Base-by-base conservation (phyloP, 2,329 filamentous ascomycete genomes). In the Chaetomium strumarium region DNA sequence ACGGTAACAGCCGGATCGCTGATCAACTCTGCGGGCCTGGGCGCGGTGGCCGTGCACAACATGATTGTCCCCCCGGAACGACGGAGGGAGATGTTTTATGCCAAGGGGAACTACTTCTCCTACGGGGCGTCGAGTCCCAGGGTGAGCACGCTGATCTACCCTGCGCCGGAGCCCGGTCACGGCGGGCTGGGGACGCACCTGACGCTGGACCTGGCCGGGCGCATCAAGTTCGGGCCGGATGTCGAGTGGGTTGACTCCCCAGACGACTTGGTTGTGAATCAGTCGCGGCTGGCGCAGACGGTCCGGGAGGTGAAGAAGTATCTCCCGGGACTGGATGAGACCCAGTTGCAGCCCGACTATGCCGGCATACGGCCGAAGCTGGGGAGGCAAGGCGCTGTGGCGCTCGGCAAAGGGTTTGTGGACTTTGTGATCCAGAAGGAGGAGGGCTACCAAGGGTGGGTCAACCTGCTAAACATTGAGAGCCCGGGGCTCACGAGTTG, bases 91-190 rank as follows among this genome's bases (percentile, higher is more conserved):
- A 79, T 90, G 5, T 88, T 81, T 74, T 97, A 86, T 70, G 92
- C 92, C 54, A 99, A 99, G 73, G 93, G 93, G 1, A 92, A 89
- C 55, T 99, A 99, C 73, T 97, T 95, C 72, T 87, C 85, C 30
- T 97, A 96, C 72, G 70, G 78, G 0, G 74, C 81, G 1, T 80
- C 84, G 0, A 64, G 65, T 1, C 91, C 90, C 0, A 66, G 63
- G 30, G 82, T 91, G 11, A 74, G 71, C 2, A 88, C 86, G 0
- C 80, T 99, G 19, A 76, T 99, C 46, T 99, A 97, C 65, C 93
- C 93, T 0, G 90, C 87, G 0, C 90, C 92, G 0, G 76, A 87
- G 9, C 86, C 90, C 0, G 91, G 91, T 2, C 80, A 85, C 19
- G 91, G 83, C 47, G 92, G 93, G 0, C 74, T 99, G 0, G 93